phyloP scores from a whole-genome alignment of 495 filamentous ascomycete species.

The Neurospora cerealis region DNA sequence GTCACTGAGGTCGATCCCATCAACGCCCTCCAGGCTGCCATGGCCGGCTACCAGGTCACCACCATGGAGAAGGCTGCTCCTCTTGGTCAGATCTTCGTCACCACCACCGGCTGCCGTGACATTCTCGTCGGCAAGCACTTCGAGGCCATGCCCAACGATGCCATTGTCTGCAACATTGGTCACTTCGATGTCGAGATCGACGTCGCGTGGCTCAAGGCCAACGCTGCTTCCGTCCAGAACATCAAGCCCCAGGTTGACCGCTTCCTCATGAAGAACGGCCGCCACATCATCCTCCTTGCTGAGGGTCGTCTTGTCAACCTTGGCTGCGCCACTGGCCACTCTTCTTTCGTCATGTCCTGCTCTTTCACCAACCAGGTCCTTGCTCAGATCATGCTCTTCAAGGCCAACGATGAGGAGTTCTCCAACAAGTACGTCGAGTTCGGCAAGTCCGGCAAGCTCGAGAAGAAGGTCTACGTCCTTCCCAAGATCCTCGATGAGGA shows the following conservation, averaged over 20 bases:
- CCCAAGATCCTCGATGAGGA: conserved; percentile 99
- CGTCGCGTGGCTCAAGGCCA: conserved; percentile 98
- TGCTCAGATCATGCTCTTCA: conserved; percentile 96
- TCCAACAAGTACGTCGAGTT: conserved; percentile 92
- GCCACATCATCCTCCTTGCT: conserved; percentile 94
- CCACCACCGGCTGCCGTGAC: conserved; percentile 97
- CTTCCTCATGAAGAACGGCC: conserved; percentile 85
- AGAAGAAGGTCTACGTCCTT: conserved; percentile 87
- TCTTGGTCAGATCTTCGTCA: conserved; percentile 95
- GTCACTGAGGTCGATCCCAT: conserved; percentile 98
- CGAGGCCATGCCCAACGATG: conserved; percentile 94
- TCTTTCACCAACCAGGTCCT: conserved; percentile 99
- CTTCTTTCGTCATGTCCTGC: conserved; percentile 99
- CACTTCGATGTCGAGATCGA: conserved; percentile 99
- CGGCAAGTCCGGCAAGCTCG: conserved; percentile 78
- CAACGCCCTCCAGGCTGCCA: conserved; percentile 97
- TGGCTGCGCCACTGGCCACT: conserved; percentile 97
- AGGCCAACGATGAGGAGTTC: conserved; percentile 79
- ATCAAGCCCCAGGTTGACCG: conserved; percentile 99
- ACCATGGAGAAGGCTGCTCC: conserved; percentile 94
- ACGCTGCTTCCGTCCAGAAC: conserved; percentile 80
- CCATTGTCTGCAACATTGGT: conserved; percentile 99
- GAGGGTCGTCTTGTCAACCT: conserved; percentile 99
- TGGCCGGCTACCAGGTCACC: conserved; percentile 91
- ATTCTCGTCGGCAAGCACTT: conserved; percentile 90